Percentiles rank a stretch among this genome's conserved stretches.
These are phyloP conservation scores for Carex myosuroides DNA, from an alignment of 176 grass and related monocot species.

Conservation along the genomic window DNA sequence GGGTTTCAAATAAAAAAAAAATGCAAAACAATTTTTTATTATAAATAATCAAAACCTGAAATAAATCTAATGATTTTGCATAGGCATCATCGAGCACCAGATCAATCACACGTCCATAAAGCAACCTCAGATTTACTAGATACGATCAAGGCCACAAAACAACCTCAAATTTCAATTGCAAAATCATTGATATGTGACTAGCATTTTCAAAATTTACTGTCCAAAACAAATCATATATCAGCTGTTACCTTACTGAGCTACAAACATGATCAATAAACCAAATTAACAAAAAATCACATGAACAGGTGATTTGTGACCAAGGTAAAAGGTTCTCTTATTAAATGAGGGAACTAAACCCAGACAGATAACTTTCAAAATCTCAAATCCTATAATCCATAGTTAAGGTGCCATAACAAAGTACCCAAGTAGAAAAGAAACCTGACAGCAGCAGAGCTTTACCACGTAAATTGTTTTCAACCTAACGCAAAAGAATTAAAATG, in stretches of 20 bases:
- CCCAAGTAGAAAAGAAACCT: neutral
- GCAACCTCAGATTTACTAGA: no score
- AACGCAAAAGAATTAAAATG: conserved; percentile 8
- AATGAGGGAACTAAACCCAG: conserved; percentile 12
- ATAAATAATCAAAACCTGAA: no score
- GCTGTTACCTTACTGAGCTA: neutral
- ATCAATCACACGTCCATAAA: no score
- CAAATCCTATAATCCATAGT: conserved; percentile 4
- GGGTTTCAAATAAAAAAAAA: no score
- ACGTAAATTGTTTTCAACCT: no score
- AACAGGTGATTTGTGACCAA: neutral
- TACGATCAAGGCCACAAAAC: no score
- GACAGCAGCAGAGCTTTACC: no score
- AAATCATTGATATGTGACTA: neutral
- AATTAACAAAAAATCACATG: neutral
- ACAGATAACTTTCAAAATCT: neutral
- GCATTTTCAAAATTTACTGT: no score
- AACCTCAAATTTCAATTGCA: neutral
- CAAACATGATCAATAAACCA: neutral
- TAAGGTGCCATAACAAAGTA: neutral
- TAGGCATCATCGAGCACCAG: no score
- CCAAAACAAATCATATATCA: neutral
- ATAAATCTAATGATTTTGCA: no score
- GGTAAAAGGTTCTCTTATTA: conserved; percentile 6
- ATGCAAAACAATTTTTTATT: no score